Evolutionary conservation across 441 rosid species (phyloP).

Genomic region (Populus hybrid): DNA sequence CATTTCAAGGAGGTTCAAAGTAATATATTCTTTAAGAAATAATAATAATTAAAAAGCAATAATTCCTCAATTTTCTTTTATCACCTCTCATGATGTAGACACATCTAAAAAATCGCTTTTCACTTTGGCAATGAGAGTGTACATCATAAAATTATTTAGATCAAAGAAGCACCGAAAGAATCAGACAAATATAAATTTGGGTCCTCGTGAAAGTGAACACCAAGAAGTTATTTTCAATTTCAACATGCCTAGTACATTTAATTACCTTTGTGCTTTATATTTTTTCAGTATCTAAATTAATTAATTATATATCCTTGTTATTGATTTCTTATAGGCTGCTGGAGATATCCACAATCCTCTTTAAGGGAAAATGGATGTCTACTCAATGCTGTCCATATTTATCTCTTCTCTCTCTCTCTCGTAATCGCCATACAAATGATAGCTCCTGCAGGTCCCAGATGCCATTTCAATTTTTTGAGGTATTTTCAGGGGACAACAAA

Average conservation of each 20-base stretch:
- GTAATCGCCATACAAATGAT: neutral
- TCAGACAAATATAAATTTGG: too few species aligned
- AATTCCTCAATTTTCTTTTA: neutral
- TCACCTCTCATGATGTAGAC: neutral
- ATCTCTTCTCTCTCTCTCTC: neutral
- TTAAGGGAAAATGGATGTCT: neutral
- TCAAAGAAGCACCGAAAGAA: too few species aligned
- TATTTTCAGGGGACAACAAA: neutral
- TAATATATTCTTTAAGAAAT: too few species aligned
- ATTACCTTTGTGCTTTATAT: neutral
- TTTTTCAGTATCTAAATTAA: too few species aligned
- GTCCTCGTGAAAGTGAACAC: too few species aligned
- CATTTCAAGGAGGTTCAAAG: neutral
- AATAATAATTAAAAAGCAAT: too few species aligned
- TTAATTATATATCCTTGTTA: neutral
- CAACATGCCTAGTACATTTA: neutral
- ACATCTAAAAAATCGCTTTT: neutral
- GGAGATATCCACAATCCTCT: neutral
- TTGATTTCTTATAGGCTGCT: neutral
- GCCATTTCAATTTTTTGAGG: neutral
- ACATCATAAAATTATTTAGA: neutral
- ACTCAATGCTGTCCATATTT: neutral
- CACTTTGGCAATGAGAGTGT: neutral
- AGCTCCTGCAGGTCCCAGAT: neutral
- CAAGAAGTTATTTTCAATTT: too few species aligned